These are phyloP conservation scores for Fomitopsis pulvina DNA, from an alignment of 768 basidiomycete species.

Conservation along the genomic window DNA sequence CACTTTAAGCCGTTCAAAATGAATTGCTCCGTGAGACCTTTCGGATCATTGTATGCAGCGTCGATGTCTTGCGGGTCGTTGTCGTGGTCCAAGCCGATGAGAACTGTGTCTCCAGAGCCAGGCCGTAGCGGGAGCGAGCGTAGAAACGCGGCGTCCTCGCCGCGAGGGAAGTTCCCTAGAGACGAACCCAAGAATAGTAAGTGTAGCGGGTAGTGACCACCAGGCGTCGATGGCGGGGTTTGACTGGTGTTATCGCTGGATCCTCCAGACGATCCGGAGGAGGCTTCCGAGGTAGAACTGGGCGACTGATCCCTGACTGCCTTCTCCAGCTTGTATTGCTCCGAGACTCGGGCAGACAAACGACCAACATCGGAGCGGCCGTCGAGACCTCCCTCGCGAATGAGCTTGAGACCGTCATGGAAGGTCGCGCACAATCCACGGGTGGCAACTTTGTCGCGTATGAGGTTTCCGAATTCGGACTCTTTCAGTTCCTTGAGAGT, in stretches of 20 bases:
- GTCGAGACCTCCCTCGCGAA: conserved; percentile 57
- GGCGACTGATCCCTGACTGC: conserved; percentile 30
- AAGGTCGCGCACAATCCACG: conserved; percentile 91
- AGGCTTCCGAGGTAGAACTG: conserved; percentile 25
- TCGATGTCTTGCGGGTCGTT: conserved; percentile 68
- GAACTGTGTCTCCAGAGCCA: conserved; percentile 70
- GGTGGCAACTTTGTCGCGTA: conserved; percentile 68
- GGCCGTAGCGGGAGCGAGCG: conserved; percentile 70
- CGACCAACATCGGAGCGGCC: conserved; percentile 15
- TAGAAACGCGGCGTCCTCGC: conserved; percentile 68
- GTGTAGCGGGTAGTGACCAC: conserved; percentile 53
- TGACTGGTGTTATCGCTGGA: conserved; percentile 15
- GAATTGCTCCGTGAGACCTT: conserved; percentile 66
- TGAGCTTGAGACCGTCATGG: conserved; percentile 79
- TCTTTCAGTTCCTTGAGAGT: conserved; percentile 61
- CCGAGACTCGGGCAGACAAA: conserved; percentile 6
- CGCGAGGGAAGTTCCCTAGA: conserved; percentile 81
- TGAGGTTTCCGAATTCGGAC: conserved; percentile 54
- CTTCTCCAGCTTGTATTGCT: conserved; percentile 12
- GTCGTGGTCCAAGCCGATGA: conserved; percentile 89
- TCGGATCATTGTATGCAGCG: conserved; percentile 78
- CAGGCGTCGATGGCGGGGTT: conserved; percentile 42
- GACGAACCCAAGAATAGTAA: conserved; percentile 90
- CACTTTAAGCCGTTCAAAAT: conserved; percentile 80
- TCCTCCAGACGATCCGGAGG: conserved; percentile 6